phyloP scores from a whole-genome alignment of 2,329 filamentous ascomycete species.

The Clonostachys chloroleuca region DNA sequence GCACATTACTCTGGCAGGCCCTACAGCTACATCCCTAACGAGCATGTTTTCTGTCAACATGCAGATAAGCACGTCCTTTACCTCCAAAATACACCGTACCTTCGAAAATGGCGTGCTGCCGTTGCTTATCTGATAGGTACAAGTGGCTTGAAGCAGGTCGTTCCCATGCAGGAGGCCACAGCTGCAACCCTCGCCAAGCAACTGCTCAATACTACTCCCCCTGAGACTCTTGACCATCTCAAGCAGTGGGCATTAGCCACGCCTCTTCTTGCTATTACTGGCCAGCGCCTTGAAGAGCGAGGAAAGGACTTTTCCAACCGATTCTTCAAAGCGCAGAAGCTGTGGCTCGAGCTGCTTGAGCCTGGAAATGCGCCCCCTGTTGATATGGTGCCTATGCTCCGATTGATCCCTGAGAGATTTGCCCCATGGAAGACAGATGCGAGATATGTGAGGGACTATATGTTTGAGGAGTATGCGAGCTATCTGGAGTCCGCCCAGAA shows the following conservation, averaged over 20 bases:
- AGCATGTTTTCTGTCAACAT: conserved; percentile 10
- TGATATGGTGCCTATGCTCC: not conserved
- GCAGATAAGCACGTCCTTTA: conserved; percentile 6
- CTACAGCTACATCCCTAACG: conserved; percentile 9
- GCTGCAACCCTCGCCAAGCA: not conserved
- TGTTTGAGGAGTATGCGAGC: not conserved
- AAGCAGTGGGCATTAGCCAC: not conserved
- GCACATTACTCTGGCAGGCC: conserved; percentile 26
- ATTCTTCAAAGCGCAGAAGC: not conserved
- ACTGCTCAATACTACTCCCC: not conserved
- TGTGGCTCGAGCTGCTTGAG: not conserved
- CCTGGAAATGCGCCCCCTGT: not conserved
- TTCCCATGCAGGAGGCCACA: not conserved
- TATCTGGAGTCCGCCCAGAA: not conserved
- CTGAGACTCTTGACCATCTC: no score
- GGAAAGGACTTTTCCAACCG: not conserved
- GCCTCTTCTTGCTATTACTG: not conserved
- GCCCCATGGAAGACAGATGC: not conserved
- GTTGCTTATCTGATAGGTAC: not conserved
- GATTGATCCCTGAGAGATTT: not conserved
- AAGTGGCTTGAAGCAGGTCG: not conserved
- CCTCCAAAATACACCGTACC: conserved; percentile 4
- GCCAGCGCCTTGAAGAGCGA: not conserved
- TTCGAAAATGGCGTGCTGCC: not conserved
- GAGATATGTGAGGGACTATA: not conserved